Percentiles rank a stretch among this genome's conserved stretches.
phyloP scores from a whole-genome alignment of 305 asterid species.

The Fraxinus albicans region DNA sequence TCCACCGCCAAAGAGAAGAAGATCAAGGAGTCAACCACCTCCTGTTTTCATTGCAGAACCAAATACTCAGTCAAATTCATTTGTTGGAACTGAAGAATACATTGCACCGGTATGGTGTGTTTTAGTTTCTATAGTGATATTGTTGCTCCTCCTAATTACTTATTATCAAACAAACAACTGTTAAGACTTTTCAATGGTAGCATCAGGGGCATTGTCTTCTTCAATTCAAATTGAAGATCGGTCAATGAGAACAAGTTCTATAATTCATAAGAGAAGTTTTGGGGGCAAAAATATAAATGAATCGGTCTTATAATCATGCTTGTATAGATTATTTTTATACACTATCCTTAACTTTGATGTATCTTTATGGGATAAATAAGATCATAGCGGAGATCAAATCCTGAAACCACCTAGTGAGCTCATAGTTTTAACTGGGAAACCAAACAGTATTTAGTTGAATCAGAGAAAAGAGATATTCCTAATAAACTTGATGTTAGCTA shows the following conservation, averaged over 20 bases:
- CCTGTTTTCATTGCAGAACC: constrained; percentile 93
- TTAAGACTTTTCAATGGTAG: not conserved
- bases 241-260: not conserved
- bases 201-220: not conserved
- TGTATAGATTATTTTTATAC: not conserved
- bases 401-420: not conserved
- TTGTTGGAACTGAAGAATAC: constrained; percentile 98
- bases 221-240: not conserved
- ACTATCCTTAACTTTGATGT: not conserved
- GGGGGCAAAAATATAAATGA: not conserved
- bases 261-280: not conserved
- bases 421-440: not conserved
- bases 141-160: constrained; percentile 11
- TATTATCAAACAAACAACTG: not conserved
- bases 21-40: constrained; percentile 71
- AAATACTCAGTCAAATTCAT: constrained; percentile 80
- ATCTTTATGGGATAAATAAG: not conserved
- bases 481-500: not conserved
- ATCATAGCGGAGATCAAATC: not conserved
- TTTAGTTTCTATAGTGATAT: constrained; percentile 2
- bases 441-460: not conserved
- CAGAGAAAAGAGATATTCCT: not conserved
- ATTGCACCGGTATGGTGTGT: constrained; percentile 79
- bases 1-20: constrained; percentile 56
- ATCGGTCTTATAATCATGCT: not conserved